Evolutionary conservation across 192 early-diverging fungal species (phyloP).

Genomic region (Backusella liffmaniae): DNA sequence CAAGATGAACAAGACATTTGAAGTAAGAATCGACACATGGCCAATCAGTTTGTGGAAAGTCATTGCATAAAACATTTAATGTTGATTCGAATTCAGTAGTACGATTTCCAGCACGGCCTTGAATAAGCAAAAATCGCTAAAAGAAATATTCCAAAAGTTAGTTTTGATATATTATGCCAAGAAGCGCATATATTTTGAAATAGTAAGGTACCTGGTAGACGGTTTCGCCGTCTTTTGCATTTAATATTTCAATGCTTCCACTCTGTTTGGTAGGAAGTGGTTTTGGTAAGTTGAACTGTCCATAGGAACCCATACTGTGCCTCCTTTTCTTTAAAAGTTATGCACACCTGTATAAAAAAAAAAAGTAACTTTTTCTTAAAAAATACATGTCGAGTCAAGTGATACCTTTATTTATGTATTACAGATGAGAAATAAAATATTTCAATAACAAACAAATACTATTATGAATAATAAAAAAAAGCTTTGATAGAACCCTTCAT

Average conservation of each 20-base stretch:
- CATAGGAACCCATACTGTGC: not conserved
- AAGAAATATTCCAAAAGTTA: not conserved
- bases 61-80: slow-evolving; percentile 27
- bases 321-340: not conserved
- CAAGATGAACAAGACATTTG: slow-evolving; percentile 58
- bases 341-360: not conserved
- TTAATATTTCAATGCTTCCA: slow-evolving; percentile 7
- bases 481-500: too few relatives aligned
- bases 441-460: not conserved
- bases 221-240: slow-evolving; percentile 16
- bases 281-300: not conserved
- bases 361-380: not conserved
- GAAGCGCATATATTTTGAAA: not conserved
- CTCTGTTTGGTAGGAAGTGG: not conserved
- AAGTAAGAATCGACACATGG: slow-evolving; percentile 56
- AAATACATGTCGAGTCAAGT: not conserved
- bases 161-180: not conserved
- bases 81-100: slow-evolving; percentile 18
- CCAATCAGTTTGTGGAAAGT: slow-evolving; percentile 50
- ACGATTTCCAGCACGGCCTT: slow-evolving; percentile 33
- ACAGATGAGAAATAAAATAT: not conserved
- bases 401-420: not conserved
- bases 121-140: slow-evolving; percentile 28
- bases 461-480: not conserved
- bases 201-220: slow-evolving; percentile 14